Percentiles rank a stretch among this genome's conserved stretches.
These are phyloP conservation scores for Hypocrella siamensis DNA, from an alignment of 2,329 filamentous ascomycete species.

Conservation along the genomic window DNA sequence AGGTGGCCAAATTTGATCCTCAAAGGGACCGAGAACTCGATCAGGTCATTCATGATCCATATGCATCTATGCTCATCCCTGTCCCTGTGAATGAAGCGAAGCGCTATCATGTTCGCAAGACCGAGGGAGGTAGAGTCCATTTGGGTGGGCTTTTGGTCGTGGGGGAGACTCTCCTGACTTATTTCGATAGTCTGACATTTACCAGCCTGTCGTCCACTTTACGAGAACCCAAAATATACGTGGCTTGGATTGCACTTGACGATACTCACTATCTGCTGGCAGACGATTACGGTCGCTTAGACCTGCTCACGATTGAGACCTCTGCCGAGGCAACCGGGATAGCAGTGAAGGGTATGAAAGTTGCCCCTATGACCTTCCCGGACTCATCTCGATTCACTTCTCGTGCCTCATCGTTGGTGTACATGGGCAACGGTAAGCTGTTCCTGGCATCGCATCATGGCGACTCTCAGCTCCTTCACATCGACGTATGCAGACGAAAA, in stretches of 20 bases:
- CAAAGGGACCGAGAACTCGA: slow-evolving; percentile 38
- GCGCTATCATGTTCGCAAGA: slow-evolving; percentile 43
- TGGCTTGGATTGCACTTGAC: slow-evolving; percentile 82
- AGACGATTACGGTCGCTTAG: slow-evolving; percentile 78
- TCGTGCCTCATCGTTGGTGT: slow-evolving; percentile 62
- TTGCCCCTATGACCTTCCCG: slow-evolving; percentile 29
- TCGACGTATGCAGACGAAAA: slow-evolving; percentile 24
- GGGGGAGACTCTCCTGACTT: slow-evolving; percentile 68
- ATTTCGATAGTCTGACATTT: slow-evolving; percentile 66
- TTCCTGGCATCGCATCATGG: slow-evolving; percentile 90
- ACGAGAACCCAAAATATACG: slow-evolving; percentile 66
- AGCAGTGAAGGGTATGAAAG: slow-evolving; percentile 56
- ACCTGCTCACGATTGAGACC: slow-evolving; percentile 66
- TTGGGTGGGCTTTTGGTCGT: slow-evolving; percentile 58
- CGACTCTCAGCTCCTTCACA: slow-evolving; percentile 68
- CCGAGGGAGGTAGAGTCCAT: slow-evolving; percentile 35
- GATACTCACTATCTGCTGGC: slow-evolving; percentile 71
- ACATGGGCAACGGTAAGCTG: slow-evolving; percentile 55
- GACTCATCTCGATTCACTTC: slow-evolving; percentile 35
- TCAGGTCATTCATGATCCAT: slow-evolving; percentile 35
- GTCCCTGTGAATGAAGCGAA: slow-evolving; percentile 42
- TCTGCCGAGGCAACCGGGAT: slow-evolving; percentile 46
- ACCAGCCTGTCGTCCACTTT: slow-evolving; percentile 49
- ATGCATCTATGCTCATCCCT: slow-evolving; percentile 46
- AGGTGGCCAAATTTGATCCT: slow-evolving; percentile 38